Conservation (phyloP, 2,329 filamentous ascomycete genomes). For the Helicocarpus griseus region DNA sequence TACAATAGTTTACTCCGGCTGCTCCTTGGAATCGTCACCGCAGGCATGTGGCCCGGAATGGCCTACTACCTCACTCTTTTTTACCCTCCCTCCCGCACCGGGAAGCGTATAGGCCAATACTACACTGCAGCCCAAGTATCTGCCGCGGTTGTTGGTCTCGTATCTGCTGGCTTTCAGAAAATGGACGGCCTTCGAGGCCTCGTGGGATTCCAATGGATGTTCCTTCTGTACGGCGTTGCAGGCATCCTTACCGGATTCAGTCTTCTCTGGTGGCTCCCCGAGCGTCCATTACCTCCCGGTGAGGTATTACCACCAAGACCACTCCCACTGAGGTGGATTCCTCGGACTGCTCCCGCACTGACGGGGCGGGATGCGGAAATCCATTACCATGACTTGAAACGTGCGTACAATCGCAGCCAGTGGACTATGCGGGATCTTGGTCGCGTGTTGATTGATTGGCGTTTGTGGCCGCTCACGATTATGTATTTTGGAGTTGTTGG, state of each 20-base stretch:
- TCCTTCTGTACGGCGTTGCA: constrained; percentile 72
- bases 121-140: constrained; percentile 84
- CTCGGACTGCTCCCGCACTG: constrained; percentile 59
- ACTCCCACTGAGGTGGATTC: constrained; percentile 53
- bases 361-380: constrained; percentile 66
- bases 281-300: constrained; percentile 64
- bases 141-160: constrained; percentile 77
- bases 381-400: constrained; percentile 72
- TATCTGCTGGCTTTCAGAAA: constrained; percentile 82
- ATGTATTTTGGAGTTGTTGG: constrained; percentile 97
- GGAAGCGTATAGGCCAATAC: constrained; percentile 81
- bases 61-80: constrained; percentile 85
- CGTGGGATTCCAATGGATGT: constrained; percentile 64
- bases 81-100: constrained; percentile 77
- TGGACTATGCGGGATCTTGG: constrained; percentile 66
- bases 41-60: constrained; percentile 95
- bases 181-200: constrained; percentile 73
- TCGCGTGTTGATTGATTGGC: constrained; percentile 70
- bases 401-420: constrained; percentile 65
- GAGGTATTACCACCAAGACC: constrained; percentile 11
- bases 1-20: constrained; percentile 61
- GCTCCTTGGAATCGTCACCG: constrained; percentile 75
- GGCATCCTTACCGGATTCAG: constrained; percentile 61
- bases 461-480: constrained; percentile 71
- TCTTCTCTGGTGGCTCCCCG: constrained; percentile 84